phyloP scores from a whole-genome alignment of 2,329 filamentous ascomycete species.

The Metarhizium anisopliae region DNA sequence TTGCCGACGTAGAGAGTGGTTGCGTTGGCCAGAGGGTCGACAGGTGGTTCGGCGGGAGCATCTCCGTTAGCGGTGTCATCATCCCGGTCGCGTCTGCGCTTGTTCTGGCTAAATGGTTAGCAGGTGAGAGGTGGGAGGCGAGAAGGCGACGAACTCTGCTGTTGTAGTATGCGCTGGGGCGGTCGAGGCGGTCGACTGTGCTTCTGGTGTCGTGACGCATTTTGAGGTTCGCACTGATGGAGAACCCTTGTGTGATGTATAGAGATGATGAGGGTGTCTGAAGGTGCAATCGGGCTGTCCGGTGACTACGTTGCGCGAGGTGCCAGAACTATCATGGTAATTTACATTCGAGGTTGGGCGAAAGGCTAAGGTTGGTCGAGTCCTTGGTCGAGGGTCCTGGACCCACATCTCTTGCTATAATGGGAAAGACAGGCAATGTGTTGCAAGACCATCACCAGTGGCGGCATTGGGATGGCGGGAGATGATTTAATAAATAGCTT shows the following conservation, averaged over 20 bases:
- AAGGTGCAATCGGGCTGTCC: neutral
- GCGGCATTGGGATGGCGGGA: too few relatives aligned
- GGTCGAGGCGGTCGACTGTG: conserved; percentile 88
- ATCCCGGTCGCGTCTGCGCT: conserved; percentile 58
- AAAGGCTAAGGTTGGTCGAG: neutral
- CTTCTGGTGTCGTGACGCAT: conserved; percentile 44
- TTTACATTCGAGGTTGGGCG: neutral
- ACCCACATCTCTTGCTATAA: neutral
- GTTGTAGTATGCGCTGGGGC: conserved; percentile 87
- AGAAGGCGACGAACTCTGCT: conserved; percentile 53
- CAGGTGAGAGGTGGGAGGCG: neutral
- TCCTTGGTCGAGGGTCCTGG: neutral
- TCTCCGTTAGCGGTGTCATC: conserved; percentile 36
- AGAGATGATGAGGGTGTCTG: neutral
- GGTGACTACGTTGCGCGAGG: neutral
- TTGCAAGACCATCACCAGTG: too few relatives aligned
- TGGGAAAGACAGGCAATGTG: neutral
- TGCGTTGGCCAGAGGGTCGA: conserved; percentile 72
- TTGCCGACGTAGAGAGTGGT: conserved; percentile 98
- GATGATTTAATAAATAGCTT: too few relatives aligned
- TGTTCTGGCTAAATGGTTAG: conserved; percentile 44
- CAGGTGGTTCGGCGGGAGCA: conserved; percentile 35
- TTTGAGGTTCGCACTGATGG: neutral
- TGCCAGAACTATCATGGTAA: neutral
- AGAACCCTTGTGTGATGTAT: neutral